Conservation (phyloP, 495 filamentous ascomycete species). For the Lasiosphaeris hirsuta region DNA sequence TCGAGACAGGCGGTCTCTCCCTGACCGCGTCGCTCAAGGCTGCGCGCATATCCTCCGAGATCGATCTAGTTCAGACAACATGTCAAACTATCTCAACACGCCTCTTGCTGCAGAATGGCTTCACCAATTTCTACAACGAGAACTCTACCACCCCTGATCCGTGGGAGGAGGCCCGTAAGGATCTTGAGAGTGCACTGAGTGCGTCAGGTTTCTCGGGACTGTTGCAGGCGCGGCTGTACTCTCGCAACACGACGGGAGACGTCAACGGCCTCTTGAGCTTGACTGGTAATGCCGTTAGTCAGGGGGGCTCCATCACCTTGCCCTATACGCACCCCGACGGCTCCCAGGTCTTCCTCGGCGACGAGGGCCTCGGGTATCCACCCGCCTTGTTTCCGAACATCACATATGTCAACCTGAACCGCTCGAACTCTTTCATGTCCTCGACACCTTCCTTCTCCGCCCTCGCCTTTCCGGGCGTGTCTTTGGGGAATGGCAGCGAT, state of each 20-base stretch:
- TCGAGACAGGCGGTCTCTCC: slow-evolving; percentile 57
- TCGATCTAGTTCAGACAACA: slow-evolving; percentile 68
- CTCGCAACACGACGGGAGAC: slow-evolving; percentile 57
- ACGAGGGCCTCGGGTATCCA: slow-evolving; percentile 60
- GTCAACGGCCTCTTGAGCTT: slow-evolving; percentile 54
- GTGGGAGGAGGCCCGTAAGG: slow-evolving; percentile 53
- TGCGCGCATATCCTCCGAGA: slow-evolving; percentile 69
- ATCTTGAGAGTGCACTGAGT: slow-evolving; percentile 60
- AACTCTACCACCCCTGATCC: slow-evolving; percentile 41
- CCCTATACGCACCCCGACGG: slow-evolving; percentile 59
- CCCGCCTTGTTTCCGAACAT: slow-evolving; percentile 70
- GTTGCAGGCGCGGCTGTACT: slow-evolving; percentile 64
- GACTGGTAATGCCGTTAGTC: slow-evolving; percentile 43
- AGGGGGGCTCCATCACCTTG: slow-evolving; percentile 42
- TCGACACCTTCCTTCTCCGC: slow-evolving; percentile 39
- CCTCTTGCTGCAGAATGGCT: slow-evolving; percentile 59
- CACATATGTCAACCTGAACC: slow-evolving; percentile 49
- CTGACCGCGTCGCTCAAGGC: slow-evolving; percentile 84
- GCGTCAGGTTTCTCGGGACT: slow-evolving; percentile 51
- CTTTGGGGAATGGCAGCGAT: slow-evolving; percentile 47
- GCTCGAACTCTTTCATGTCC: slow-evolving; percentile 34
- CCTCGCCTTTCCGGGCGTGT: slow-evolving; percentile 47
- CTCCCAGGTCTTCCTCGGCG: slow-evolving; percentile 53
- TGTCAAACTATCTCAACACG: slow-evolving; percentile 65
- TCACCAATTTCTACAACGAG: slow-evolving; percentile 57